Base-by-base conservation (phyloP, 129 eudicot genomes). In the Silybum marianum region DNA sequence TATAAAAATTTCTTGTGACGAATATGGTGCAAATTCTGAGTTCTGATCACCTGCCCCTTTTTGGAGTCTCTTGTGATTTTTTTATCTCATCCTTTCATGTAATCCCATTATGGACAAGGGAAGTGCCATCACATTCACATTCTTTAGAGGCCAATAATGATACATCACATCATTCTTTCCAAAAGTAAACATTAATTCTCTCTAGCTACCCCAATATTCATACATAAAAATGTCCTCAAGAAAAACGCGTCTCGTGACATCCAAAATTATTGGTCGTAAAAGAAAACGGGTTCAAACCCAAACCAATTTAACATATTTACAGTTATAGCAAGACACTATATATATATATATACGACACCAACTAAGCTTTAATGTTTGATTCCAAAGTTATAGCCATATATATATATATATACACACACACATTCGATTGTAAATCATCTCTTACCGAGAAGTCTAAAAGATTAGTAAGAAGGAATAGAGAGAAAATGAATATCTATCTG, bases 121-220 rank as follows among this genome's bases (percentile, higher is more conserved):
- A 65, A 58, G 74, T 25, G 79, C 40, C 78, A 80, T 80, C 84
- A 60, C 84, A 32, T 32, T 32, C 36, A 32, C 36, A 60, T 54
- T 72, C 78, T 80, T 39, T 73, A 66, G 72, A 65, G 69, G 84
- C 79, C 74, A 73, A 12, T 63, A 66, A 26, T n/a, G 83, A 81
- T 63, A 81, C 79, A 81, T 81, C 84, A 81, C 80, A 74, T 81
- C 84, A 81, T 74, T 81, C 48, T 81, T 73, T 81, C 74, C 84
- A 73, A 73, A 81, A 73, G 36, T 74, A 81, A 81, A 73, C 68
- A 44, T 10, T 38, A 38, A 81, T 65, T 73, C 74, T 81, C 14
- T 19, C 0, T 7, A 71, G 66, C 74, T 42, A 81, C 51, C 66
- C 68, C 73, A 73, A 26, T 24, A 18, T 80, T 63, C 63, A 44